Percentiles rank a stretch among this genome's conserved stretches.
These are phyloP conservation scores for Camptophora hylomeconis DNA, from an alignment of 2,329 filamentous ascomycete species.

Conservation along the genomic window DNA sequence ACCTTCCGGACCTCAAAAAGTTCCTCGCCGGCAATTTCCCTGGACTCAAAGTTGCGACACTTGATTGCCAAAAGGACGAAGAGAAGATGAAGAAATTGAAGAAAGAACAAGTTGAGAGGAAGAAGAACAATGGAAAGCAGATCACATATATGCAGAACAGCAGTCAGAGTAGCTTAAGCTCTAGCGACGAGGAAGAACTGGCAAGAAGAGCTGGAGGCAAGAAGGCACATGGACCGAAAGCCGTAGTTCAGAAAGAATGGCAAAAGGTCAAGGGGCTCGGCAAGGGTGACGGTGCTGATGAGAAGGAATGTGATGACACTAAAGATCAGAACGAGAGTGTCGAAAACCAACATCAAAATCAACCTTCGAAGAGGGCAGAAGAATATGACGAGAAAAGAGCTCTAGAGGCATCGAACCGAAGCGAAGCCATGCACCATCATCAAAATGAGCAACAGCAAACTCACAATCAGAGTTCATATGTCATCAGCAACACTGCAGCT, in stretches of 20 bases:
- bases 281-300: too few species aligned
- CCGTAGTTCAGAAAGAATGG: constrained; percentile 10
- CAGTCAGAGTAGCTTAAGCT: constrained; percentile 34
- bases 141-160: constrained; percentile 42
- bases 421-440: too few species aligned
- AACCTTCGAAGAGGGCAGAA: too few species aligned
- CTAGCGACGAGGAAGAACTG: constrained; percentile 45
- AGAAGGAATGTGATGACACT: too few species aligned
- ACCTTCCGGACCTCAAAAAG: constrained; percentile 56
- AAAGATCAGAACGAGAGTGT: too few species aligned
- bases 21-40: constrained; percentile 65
- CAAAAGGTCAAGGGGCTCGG: constrained; percentile 13
- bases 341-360: too few species aligned
- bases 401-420: too few species aligned
- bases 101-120: constrained; percentile 57
- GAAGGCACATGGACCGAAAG: constrained; percentile 5
- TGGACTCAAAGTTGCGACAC: constrained; percentile 57
- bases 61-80: constrained; percentile 62
- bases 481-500: too few species aligned
- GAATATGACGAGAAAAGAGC: too few species aligned
- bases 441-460: too few species aligned
- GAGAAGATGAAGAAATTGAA: constrained; percentile 64
- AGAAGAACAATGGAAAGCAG: constrained; percentile 49
- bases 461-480: too few species aligned
- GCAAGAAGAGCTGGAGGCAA: constrained; percentile 24